A percentile compares a stretch with the other conserved stretches of the same genome.
Evolutionary conservation across 2,329 filamentous ascomycete species (phyloP).

Genomic region (Diplodia intermedia): DNA sequence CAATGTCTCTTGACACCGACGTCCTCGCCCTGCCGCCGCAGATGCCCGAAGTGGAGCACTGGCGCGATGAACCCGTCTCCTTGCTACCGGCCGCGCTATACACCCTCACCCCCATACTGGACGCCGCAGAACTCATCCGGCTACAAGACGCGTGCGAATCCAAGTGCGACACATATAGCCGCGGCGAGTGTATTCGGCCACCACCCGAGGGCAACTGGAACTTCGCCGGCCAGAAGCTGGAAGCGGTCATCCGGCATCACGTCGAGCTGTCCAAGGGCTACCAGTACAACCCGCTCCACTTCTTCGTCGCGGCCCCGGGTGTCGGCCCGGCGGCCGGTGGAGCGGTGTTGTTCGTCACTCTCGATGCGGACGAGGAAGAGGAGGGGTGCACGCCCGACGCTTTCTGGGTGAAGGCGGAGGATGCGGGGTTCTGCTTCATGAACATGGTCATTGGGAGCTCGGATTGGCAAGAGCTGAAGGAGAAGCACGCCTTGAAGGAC

Average conservation of each 20-base stretch:
- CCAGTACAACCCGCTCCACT: constrained; percentile 30
- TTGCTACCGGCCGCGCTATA: constrained; percentile 32
- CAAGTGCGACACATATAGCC: constrained; percentile 25
- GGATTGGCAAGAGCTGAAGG: constrained; percentile 25
- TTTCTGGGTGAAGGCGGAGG: constrained; percentile 29
- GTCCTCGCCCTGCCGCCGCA: constrained; percentile 27
- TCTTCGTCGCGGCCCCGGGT: constrained; percentile 6
- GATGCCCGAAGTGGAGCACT: constrained; percentile 30
- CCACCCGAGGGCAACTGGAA: neutral
- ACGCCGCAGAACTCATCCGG: constrained; percentile 14
- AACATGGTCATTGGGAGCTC: constrained; percentile 29
- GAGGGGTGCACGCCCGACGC: constrained; percentile 21
- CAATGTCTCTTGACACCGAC: constrained; percentile 12
- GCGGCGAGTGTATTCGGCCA: constrained; percentile 29
- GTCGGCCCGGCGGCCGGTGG: neutral
- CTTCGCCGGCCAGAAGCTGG: constrained; percentile 18
- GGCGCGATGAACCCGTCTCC: constrained; percentile 27
- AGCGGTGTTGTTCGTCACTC: constrained; percentile 26
- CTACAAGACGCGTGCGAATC: constrained; percentile 30
- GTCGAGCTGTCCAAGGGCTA: constrained; percentile 21
- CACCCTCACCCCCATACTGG: constrained; percentile 13
- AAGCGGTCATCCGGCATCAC: constrained; percentile 19
- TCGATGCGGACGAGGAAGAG: constrained; percentile 26
- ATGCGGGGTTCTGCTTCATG: constrained; percentile 20
- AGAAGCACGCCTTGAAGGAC: constrained; percentile 10